Percentiles rank a stretch among this genome's conserved stretches.
phyloP scores from a whole-genome alignment of 305 asterid species.

The Salvia sclarea region DNA sequence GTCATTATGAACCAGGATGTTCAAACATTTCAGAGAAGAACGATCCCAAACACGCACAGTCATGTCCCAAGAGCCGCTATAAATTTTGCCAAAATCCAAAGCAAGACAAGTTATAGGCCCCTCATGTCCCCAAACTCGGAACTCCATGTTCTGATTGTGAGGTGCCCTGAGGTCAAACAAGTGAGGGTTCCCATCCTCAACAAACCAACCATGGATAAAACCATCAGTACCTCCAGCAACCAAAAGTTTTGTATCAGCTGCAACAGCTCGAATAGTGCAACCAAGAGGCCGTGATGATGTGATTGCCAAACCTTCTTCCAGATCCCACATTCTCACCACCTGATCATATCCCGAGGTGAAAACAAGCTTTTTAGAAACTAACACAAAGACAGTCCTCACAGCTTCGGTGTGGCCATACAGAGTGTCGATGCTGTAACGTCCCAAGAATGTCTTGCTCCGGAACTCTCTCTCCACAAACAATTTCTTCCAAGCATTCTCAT shows the following conservation, averaged over 20 bases:
- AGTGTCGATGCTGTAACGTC: conserved; percentile 68
- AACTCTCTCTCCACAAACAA: conserved; percentile 86
- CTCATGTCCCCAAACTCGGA: conserved; percentile 83
- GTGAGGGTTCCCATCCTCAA: conserved; percentile 69
- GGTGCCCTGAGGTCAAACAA: conserved; percentile 68
- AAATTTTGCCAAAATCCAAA: conserved; percentile 67
- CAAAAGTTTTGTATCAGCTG: conserved; percentile 78
- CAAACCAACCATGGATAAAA: conserved; percentile 90
- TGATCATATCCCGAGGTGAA: conserved; percentile 95
- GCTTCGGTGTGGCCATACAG: conserved; percentile 90
- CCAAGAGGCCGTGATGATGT: conserved; percentile 82
- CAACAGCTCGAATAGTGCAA: conserved; percentile 90
- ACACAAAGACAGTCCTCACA: conserved; percentile 69
- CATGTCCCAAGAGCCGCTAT: conserved; percentile 99
- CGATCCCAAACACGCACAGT: conserved; percentile 85
- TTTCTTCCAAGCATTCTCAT: conserved; percentile 83
- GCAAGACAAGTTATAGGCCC: conserved; percentile 95
- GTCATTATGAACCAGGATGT: conserved; percentile 70
- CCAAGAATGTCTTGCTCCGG: conserved; percentile 80
- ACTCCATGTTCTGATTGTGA: conserved; percentile 55
- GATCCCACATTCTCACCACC: conserved; percentile 82
- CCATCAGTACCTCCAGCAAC: conserved; percentile 95
- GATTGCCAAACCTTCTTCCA: conserved; percentile 81
- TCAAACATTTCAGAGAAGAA: conserved; percentile 61
- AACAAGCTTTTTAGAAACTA: conserved; percentile 74